Evolutionary conservation across 179 eudicot species (phyloP).

Genomic region (Carnegiea gigantea): DNA sequence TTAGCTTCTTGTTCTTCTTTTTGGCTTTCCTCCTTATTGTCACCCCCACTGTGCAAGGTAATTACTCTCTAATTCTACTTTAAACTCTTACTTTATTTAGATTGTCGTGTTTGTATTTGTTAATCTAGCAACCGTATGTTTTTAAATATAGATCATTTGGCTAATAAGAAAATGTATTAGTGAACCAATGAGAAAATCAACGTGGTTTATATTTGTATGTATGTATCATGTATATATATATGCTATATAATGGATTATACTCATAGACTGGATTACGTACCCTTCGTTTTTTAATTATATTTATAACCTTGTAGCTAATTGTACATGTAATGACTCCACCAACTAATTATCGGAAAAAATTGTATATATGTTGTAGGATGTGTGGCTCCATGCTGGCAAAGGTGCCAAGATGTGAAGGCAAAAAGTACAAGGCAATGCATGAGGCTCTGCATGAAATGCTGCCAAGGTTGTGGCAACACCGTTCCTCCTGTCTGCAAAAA

Average conservation of each 20-base stretch:
- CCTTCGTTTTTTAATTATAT: too few relatives aligned
- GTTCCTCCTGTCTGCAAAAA: background rate
- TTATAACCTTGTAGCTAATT: too few relatives aligned
- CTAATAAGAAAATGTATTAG: too few relatives aligned
- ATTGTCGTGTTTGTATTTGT: too few relatives aligned
- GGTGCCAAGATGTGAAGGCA: background rate
- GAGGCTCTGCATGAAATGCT: constrained; percentile 8
- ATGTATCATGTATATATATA: too few relatives aligned
- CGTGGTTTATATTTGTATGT: too few relatives aligned
- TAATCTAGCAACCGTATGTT: too few relatives aligned
- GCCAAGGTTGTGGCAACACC: background rate
- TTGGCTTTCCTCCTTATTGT: background rate
- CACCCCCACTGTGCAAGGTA: constrained; percentile 2
- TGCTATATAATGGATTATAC: too few relatives aligned
- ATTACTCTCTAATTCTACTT: background rate
- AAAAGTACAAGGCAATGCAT: constrained; percentile 8
- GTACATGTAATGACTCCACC: too few relatives aligned
- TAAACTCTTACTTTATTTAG: background rate
- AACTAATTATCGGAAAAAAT: background rate
- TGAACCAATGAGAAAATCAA: too few relatives aligned
- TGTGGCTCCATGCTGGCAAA: constrained; percentile 1
- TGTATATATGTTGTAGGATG: background rate
- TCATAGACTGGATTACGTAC: too few relatives aligned
- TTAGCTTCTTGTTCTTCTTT: background rate
- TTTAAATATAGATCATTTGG: too few relatives aligned